Base-by-base conservation (phyloP, 2,329 filamentous ascomycete species). In the Davidsoniella australis region DNA sequence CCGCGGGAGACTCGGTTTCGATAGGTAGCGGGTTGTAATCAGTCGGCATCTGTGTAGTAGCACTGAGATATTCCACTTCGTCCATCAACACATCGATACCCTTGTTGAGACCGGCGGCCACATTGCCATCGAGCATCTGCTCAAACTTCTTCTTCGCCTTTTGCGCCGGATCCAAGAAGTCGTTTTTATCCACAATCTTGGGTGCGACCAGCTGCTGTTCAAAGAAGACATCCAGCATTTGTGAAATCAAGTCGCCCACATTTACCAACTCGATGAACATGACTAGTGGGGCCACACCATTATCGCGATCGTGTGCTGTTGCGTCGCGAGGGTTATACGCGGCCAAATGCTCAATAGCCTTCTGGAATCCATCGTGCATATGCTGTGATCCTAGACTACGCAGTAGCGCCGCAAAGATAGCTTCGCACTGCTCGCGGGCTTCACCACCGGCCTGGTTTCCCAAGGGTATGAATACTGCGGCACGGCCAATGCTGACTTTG, bases 161-260 rank as follows among this genome's bases (percentile, higher is more conserved):
- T 29, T 84, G 83, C 0, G 88, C 85, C 17, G 87, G 83, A 59
- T 94, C 86, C 44, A 98, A 71, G 59, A 98, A 98, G 65, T 98
- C 91, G 61, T 94, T 93, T 41, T 84, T 80, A 61, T 96, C 89
- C 1, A 83, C 83, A 48, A 98, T 79, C 58, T 84, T 84, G 12
- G 83, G 76, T 1, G 78, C 75, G 5, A 87, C 78, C 24, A 98
- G 75, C 66, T 98, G 91, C 65, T 96, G 91, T 61, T 94, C 84
- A 65, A 94, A 98, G 62, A 98, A 98, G 33, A 98, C 87, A 61
- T 98, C 91, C 52, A 98, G 78, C 91, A 98, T 98, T 63, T 98
- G 91, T 53, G 93, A 86, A 57, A 98, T 98, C 51, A 98, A 72
- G 62, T 98, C 91, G 52, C 91, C 91, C 1, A 98, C 89, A 60